Evolutionary conservation across 495 filamentous ascomycete genomes (phyloP).

Genomic region (Lepidopterella palustris): DNA sequence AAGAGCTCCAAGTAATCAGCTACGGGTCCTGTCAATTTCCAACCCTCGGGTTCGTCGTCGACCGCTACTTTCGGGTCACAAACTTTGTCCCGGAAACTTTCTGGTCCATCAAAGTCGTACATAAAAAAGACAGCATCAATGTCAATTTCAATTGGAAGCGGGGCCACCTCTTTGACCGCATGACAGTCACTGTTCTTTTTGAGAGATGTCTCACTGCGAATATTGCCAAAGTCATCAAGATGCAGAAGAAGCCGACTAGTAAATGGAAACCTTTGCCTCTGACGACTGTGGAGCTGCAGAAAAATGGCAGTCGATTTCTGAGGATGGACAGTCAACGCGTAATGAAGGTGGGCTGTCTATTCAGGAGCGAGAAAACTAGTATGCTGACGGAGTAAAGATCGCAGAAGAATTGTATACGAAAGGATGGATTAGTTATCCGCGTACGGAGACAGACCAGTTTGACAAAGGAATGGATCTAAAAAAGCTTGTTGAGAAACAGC

Average conservation of each 20-base stretch:
- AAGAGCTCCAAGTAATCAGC: slow-evolving; percentile 56
- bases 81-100: slow-evolving; percentile 92
- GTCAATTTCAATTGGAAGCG: slow-evolving; percentile 84
- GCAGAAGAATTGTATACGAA: slow-evolving; percentile 89
- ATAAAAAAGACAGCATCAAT: slow-evolving; percentile 66
- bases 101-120: slow-evolving; percentile 83
- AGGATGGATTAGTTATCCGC: slow-evolving; percentile 93
- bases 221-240: slow-evolving; percentile 69
- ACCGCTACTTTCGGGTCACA: slow-evolving; percentile 83
- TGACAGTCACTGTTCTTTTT: slow-evolving; percentile 71
- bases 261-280: slow-evolving; percentile 92
- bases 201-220: slow-evolving; percentile 78
- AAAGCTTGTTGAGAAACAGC: slow-evolving; percentile 77
- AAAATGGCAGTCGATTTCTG: slow-evolving; percentile 82
- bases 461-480: slow-evolving; percentile 82
- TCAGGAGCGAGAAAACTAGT: neutral
- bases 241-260: slow-evolving; percentile 82
- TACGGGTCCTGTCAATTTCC: slow-evolving; percentile 98
- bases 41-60: slow-evolving; percentile 92
- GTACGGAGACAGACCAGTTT: slow-evolving; percentile 96
- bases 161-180: slow-evolving; percentile 78
- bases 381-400: slow-evolving; percentile 35
- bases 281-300: slow-evolving; percentile 98
- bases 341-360: slow-evolving; percentile 54
- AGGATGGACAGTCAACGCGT: slow-evolving; percentile 78